Base-by-base conservation (phyloP, 2,329 filamentous ascomycete species). In the Colletotrichum siamense region DNA sequence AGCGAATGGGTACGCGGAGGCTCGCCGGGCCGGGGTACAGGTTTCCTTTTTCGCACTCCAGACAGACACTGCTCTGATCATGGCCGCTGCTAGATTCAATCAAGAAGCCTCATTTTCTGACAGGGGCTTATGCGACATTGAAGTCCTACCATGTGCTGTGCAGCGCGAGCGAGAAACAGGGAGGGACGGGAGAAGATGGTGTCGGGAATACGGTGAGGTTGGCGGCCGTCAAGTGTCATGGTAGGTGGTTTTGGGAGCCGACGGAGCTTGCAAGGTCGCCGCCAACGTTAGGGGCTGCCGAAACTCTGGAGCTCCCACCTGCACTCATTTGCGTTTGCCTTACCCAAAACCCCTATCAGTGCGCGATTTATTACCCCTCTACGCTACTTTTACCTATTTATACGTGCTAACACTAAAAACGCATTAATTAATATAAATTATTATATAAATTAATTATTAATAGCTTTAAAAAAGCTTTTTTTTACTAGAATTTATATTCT, bases 61-160 rank as follows among this genome's bases (percentile, higher is more conserved):
- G 34, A 44, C 36, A 34, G n/a, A 28, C 62, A 73, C 66, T 71
- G 61, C 36, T 63, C 30, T 77, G 61, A 32, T 77, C 75, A 77
- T 77, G 75, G 71, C 75, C 72, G 66, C 66, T 75, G 22, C 30
- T 65, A 61, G 26, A 49, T 66, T 66, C 55, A 72, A 66, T 64
- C 28, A 61, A 49, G 57, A 52, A 36, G 26, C 26, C 32, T 69
- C 44, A 69, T 73, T 26, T 76, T 69, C 64, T 55, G 26, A 28
- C 22, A 62, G 30, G 9, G n/a, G n/a, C 62, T 44, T 16, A 32
- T 65, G 32, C 32, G 18, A 59, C 57, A 61, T 61, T 26, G 30
- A 64, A 8, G 61, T 32, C 32, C 15, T 22, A 59, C 32, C 12
- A 74, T 71, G 22, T 28, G 49, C 22, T 26, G 30, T 59, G 28